These are phyloP conservation scores for Delitschia confertaspora DNA, from an alignment of 495 filamentous ascomycete species.

Conservation along the genomic window DNA sequence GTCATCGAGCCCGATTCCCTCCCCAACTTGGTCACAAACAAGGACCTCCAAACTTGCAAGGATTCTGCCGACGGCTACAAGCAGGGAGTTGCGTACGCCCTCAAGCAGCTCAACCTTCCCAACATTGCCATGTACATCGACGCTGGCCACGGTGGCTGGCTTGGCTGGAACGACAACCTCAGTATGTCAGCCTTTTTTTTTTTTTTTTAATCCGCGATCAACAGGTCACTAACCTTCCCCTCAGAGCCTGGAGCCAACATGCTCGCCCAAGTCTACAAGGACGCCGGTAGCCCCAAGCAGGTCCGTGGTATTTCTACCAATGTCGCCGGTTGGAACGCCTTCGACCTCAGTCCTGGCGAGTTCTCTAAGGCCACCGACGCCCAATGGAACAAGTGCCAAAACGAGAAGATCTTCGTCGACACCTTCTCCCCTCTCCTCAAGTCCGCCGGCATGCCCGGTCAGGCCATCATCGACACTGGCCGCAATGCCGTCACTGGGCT, in stretches of 20 bases:
- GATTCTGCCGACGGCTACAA: conserved; percentile 55
- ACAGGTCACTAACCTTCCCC: too few relatives aligned
- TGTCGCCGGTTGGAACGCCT: conserved; percentile 69
- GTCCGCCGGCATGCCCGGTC: conserved; percentile 55
- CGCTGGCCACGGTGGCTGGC: conserved; percentile 73
- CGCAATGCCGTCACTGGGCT: conserved; percentile 61
- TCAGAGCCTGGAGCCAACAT: conserved; percentile 55
- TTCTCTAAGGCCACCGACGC: conserved; percentile 26
- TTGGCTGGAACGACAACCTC: conserved; percentile 75
- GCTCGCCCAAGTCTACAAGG: conserved; percentile 57
- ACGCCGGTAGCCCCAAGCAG: conserved; percentile 53
- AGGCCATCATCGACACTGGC: conserved; percentile 62
- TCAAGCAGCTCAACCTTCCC: conserved; percentile 60
- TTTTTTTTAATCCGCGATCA: background rate
- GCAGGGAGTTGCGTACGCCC: conserved; percentile 61
- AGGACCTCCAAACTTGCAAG: conserved; percentile 53
- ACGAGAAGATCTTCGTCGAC: conserved; percentile 66
- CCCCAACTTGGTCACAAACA: conserved; percentile 73
- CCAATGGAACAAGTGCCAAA: conserved; percentile 34
- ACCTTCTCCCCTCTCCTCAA: conserved; percentile 55
- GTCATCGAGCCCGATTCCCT: conserved; percentile 70
- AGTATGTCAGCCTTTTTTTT: conserved; percentile 5
- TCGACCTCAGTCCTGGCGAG: conserved; percentile 34
- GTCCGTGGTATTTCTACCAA: conserved; percentile 71
- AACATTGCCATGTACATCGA: conserved; percentile 82